These are phyloP conservation scores for Davidsoniella virescens DNA, from an alignment of 2,329 filamentous ascomycete species.

Conservation along the genomic window DNA sequence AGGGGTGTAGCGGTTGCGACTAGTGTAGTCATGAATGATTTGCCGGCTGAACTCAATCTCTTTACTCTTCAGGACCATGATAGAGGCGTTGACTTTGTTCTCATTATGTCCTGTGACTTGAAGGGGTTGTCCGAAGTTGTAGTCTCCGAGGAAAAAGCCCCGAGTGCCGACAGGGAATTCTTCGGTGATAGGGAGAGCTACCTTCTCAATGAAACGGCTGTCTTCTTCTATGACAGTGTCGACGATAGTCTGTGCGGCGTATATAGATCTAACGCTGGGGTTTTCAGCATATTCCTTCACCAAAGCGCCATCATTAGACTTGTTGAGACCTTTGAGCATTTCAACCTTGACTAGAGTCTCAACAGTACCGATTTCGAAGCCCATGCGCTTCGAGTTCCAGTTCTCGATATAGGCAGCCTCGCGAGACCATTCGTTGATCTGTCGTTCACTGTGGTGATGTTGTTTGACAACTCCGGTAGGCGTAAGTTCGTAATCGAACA, in stretches of 20 bases:
- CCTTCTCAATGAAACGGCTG: slow-evolving; percentile 79
- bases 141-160: slow-evolving; percentile 89
- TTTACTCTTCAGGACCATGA: slow-evolving; percentile 54
- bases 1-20: slow-evolving; percentile 59
- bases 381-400: slow-evolving; percentile 79
- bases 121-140: slow-evolving; percentile 80
- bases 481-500: slow-evolving; percentile 71
- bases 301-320: slow-evolving; percentile 79
- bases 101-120: slow-evolving; percentile 59
- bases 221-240: slow-evolving; percentile 84
- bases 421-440: slow-evolving; percentile 70
- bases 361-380: slow-evolving; percentile 69
- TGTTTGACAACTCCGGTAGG: slow-evolving; percentile 48
- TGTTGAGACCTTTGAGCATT: slow-evolving; percentile 78
- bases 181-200: slow-evolving; percentile 73
- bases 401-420: slow-evolving; percentile 73
- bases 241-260: slow-evolving; percentile 80
- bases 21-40: slow-evolving; percentile 56
- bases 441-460: slow-evolving; percentile 54
- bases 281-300: slow-evolving; percentile 86
- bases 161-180: slow-evolving; percentile 74
- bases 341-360: slow-evolving; percentile 86
- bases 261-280: slow-evolving; percentile 71
- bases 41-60: slow-evolving; percentile 69
- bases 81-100: slow-evolving; percentile 61